Base-by-base conservation (phyloP, 768 basidiomycete species). In the Coprinopsis marcescibilis region DNA sequence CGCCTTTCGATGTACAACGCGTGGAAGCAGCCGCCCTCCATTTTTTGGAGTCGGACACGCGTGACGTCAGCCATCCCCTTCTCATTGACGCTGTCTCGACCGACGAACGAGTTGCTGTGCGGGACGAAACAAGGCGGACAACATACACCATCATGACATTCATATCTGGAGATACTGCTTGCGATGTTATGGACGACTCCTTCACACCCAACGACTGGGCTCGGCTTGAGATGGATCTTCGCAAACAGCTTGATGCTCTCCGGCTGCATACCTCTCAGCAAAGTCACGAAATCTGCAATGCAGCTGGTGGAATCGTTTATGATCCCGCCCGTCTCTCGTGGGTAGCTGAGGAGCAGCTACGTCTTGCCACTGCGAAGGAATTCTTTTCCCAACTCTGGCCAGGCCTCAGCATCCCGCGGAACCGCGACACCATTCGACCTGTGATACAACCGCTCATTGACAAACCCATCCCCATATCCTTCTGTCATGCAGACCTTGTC, bases 401-500 rank as follows among this genome's bases (percentile, higher is more conserved):
- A 5, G 39, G 39, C 39, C 21, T 40, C 17, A 24, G 25, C 21
- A 17, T 40, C 15, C 19, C 17, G 25, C 17, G 21, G 10, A 40
- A 40, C 15, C 12, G 12, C 39, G 15, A 40, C 39, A 40, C 39
- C 19, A 40, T 44, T 24, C 43, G 43, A 13, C 43, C 43, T 11
- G 21, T 8, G 15, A 32, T 44, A n/a, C 43, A 44, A 21, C 43
- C 43, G 13, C 21, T 44, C n/a, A 44, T 44, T 8, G 43, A 38
- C 26, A 12, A 21, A 10, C 20, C 19, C 17, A 40, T 48, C 8
- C 20, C 39, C 21, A 23, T 48, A 14, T n/a, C 10, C n/a, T 42
- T 48, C 19, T 48, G 38, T 21, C 46, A 48, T 25, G 46, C 24
- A 27, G 46, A 48, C 29, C n/a, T 42, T 14, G 14, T 11, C 17